A percentile compares a stretch with the other conserved stretches of the same genome.
Evolutionary conservation across 768 basidiomycete genomes (phyloP).

Genomic region (Termitomyces eurrhizus): DNA sequence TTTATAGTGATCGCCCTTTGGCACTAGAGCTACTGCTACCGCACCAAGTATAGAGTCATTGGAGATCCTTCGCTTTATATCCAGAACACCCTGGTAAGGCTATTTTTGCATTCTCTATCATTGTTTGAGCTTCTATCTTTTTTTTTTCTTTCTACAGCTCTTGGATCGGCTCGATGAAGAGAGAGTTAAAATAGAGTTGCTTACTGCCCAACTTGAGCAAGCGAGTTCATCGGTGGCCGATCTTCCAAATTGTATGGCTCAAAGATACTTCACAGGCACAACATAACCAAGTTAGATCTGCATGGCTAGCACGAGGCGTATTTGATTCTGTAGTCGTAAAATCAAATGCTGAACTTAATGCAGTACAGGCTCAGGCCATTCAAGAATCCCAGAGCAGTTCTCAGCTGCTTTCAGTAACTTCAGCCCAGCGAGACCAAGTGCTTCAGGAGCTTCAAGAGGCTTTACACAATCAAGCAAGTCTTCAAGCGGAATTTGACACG

Average conservation of each 20-base stretch:
- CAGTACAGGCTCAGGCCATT: not conserved
- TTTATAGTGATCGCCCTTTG: not conserved
- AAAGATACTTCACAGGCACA: not conserved
- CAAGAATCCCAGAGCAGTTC: not conserved
- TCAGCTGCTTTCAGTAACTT: not conserved
- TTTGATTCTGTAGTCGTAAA: not conserved
- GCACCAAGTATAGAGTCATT: not conserved
- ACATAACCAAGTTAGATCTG: not conserved
- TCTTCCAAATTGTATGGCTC: not conserved
- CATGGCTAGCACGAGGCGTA: not conserved
- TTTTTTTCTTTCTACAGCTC: not conserved
- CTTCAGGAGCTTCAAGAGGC: not conserved
- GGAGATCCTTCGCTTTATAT: not conserved
- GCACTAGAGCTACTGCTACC: not conserved
- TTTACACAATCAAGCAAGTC: not conserved
- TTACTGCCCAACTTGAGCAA: not conserved
- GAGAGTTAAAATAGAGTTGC: not conserved
- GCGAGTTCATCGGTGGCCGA: not conserved
- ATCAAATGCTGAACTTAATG: not conserved
- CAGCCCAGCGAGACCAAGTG: not conserved
- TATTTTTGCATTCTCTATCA: not conserved
- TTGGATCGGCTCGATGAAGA: not conserved
- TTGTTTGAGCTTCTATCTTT: not conserved
- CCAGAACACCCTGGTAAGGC: not conserved
- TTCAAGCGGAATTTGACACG: not conserved